phyloP scores from a whole-genome alignment of 2,329 filamentous ascomycete species.

The Fusarium duplospermum region DNA sequence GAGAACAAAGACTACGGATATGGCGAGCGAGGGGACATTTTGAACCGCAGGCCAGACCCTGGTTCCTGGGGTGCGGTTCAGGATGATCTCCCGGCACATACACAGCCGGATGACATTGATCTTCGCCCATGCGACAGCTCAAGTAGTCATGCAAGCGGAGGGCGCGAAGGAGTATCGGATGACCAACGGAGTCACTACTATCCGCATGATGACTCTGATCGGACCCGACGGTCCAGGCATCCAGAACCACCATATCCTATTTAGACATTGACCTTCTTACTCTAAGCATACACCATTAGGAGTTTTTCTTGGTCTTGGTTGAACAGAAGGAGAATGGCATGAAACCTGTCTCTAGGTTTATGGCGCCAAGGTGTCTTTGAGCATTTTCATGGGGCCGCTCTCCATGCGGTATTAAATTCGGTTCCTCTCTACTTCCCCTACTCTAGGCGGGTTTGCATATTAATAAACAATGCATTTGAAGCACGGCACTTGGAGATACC shows the following conservation, averaged over 20 bases:
- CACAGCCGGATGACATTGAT: background rate
- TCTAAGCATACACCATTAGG: no score
- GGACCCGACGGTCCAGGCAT: background rate
- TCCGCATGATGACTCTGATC: background rate
- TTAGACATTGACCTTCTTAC: background rate
- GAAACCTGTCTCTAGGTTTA: no score
- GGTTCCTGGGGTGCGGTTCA: background rate
- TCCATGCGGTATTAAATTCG: no score
- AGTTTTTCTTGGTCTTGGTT: no score
- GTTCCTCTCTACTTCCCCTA: no score
- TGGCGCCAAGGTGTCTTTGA: no score
- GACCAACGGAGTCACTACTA: background rate
- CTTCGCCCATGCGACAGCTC: background rate
- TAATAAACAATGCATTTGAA: no score
- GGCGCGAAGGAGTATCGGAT: background rate
- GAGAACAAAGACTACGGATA: background rate
- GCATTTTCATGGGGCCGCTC: no score
- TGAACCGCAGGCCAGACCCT: background rate
- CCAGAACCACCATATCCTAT: background rate
- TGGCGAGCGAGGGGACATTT: background rate
- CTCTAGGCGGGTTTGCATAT: no score
- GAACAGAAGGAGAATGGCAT: no score
- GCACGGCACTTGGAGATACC: no score
- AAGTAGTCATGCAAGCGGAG: no score
- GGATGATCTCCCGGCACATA: background rate